These are phyloP conservation scores for Astrocystis sublimbata DNA, from an alignment of 495 filamentous ascomycete species.

Conservation along the genomic window DNA sequence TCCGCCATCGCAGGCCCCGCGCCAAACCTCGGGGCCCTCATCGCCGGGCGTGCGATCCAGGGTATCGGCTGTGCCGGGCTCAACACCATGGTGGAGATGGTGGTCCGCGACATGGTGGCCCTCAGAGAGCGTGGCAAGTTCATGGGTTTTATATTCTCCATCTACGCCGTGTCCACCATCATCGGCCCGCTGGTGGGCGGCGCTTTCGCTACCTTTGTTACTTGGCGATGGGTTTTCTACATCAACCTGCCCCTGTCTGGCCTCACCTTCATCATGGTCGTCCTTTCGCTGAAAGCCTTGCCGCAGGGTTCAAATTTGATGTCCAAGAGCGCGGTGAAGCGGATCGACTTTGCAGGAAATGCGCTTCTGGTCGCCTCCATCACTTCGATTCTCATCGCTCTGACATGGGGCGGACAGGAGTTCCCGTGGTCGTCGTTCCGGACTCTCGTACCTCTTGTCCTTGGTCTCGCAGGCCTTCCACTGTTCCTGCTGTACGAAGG, in stretches of 20 bases:
- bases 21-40: not conserved
- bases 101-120: conserved; percentile 69
- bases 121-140: conserved; percentile 63
- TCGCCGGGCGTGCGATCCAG: not conserved
- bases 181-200: conserved; percentile 66
- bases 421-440: conserved; percentile 2
- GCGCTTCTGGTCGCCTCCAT: not conserved
- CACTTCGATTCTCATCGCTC: not conserved
- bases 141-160: conserved; percentile 51
- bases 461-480: not conserved
- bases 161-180: conserved; percentile 58
- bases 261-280: not conserved
- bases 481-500: not conserved
- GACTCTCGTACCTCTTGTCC: not conserved
- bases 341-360: not conserved
- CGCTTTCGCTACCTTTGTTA: conserved; percentile 53
- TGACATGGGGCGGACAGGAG: not conserved
- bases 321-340: no score
- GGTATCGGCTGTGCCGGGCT: not conserved
- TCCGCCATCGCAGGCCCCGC: not conserved
- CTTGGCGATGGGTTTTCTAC: conserved; percentile 73
- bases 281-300: not conserved
- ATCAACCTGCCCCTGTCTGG: conserved; percentile 80
- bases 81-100: not conserved
- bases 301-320: no score